Base-by-base conservation (phyloP, 257 asterid genomes). In the Scutellaria baicalensis region DNA sequence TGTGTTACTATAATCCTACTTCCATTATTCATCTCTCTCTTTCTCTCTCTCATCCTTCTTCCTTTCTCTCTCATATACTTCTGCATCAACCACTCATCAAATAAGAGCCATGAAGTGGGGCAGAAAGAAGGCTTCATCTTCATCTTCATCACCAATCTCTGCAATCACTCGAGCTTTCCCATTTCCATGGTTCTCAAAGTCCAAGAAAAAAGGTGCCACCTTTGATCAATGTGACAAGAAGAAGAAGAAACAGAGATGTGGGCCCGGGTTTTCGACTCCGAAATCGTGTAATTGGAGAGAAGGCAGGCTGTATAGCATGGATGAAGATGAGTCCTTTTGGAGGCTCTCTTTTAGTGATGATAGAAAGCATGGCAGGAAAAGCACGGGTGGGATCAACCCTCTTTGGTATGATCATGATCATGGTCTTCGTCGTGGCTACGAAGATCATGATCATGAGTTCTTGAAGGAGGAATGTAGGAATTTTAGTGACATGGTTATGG, bases 241-340 rank as follows among this genome's bases (percentile, higher is more conserved):
- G 0, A 64, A 74, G 50, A 64, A 48, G 50, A 65, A 64, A 66
- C 77, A 64, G 23, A 78, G 52, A 18, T 51, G 70, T 6, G 62
- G 44, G 8, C 23, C 62, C 42, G 71, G 67, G 36, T 66, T 38
- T 18, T 31, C 83, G 18, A 60, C 82, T 1, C 51, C 71, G 0
- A 47, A 49, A 8, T 67, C 77, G 0, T 63, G 73, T 8, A 3
- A 59, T 12, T 65, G 66, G 80, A 68, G 40, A 44, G 75, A 79
- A 69, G 83, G 86, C 21, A 77, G 89, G 33, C 86, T 85, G 56
- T 85, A 73, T 61, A 72, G 87, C 70, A 77, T 86, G 76, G 84
- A 83, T 69, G 89, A 79, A 33, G 90, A 83, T 65, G 95, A 88
- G 54, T 76, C 75, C 18, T 87, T 80, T 20, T 87, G 96, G 96